phyloP scores from a whole-genome alignment of 768 basidiomycete genomes.

The Lentinula aciculospora region DNA sequence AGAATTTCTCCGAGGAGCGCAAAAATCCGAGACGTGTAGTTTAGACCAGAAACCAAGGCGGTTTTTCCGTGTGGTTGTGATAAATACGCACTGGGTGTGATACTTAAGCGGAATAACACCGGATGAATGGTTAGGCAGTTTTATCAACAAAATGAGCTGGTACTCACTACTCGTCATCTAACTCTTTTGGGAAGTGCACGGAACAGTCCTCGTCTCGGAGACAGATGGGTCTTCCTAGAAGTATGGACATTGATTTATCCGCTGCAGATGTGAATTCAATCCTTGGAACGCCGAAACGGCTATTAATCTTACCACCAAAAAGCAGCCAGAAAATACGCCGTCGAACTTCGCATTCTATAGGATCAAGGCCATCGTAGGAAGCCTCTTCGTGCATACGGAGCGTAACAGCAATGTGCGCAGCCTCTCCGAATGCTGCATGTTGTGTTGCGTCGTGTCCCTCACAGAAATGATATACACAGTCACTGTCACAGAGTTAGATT shows the following conservation, averaged over 20 bases:
- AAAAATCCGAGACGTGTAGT: constrained; percentile 83
- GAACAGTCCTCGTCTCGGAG: constrained; percentile 90
- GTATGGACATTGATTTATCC: constrained; percentile 86
- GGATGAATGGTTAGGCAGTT: not conserved
- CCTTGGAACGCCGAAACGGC: constrained; percentile 7
- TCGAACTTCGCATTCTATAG: constrained; percentile 85
- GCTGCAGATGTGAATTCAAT: constrained; percentile 35
- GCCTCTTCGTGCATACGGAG: constrained; percentile 84
- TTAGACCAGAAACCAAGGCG: constrained; percentile 79
- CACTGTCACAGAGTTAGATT: constrained; percentile 33
- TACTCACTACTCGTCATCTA: constrained; percentile 86
- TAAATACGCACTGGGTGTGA: constrained; percentile 78
- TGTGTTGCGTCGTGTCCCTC: constrained; percentile 85
- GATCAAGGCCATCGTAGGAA: constrained; percentile 76
- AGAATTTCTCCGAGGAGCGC: constrained; percentile 82
- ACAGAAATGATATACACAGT: constrained; percentile 84
- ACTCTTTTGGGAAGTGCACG: constrained; percentile 80
- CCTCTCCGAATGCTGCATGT: constrained; percentile 84
- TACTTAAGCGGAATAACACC: constrained; percentile 36
- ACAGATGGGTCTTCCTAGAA: constrained; percentile 80
- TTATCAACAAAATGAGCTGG: constrained; percentile 8
- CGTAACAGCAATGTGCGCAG: constrained; percentile 76
- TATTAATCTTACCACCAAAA: constrained; percentile 63
- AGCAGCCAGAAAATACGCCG: constrained; percentile 85
- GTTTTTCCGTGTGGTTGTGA: constrained; percentile 87